These are phyloP conservation scores for Mallotus repandus DNA, from an alignment of 441 rosid species.

Conservation along the genomic window DNA sequence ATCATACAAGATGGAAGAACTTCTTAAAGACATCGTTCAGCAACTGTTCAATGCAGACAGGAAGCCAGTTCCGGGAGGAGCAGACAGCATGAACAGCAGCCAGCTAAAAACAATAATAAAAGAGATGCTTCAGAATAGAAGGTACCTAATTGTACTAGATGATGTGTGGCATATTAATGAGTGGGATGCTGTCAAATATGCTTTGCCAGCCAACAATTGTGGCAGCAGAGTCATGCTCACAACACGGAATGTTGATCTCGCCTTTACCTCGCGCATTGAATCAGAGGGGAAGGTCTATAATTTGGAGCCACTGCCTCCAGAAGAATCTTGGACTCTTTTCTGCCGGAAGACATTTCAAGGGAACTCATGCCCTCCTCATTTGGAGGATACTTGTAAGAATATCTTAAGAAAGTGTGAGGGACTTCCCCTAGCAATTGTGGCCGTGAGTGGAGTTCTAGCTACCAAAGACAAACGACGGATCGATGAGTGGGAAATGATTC, in stretches of 20 bases:
- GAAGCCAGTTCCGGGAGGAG: constrained; percentile 5
- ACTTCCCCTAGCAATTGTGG: constrained; percentile 39
- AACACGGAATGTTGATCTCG: constrained; percentile 16
- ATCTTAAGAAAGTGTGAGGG: constrained; percentile 37
- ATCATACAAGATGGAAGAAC: constrained; percentile 16
- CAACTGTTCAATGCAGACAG: constrained; percentile 5
- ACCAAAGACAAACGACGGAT: constrained; percentile 13
- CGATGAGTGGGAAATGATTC: constrained; percentile 22
- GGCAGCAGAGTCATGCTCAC: constrained; percentile 28
- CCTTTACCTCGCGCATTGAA: constrained; percentile 14
- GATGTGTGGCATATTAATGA: constrained; percentile 22
- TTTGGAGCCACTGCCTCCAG: constrained; percentile 21
- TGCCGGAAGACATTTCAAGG: constrained; percentile 31
- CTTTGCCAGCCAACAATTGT: constrained; percentile 8
- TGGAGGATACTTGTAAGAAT: constrained; percentile 21
- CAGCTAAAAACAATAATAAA: constrained; percentile 4
- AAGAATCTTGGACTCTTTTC: constrained; percentile 32
- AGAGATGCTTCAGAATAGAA: constrained; percentile 7
- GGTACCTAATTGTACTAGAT: constrained; percentile 24
- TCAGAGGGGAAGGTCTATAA: not conserved
- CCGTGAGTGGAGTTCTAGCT: constrained; percentile 32
- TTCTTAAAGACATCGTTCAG: constrained; percentile 17
- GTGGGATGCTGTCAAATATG: constrained; percentile 24
- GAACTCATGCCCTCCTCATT: constrained; percentile 24
- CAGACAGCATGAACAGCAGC: constrained; percentile 1